Conservation (phyloP, 306 rosid species). For the Carpinus fangiana region DNA sequence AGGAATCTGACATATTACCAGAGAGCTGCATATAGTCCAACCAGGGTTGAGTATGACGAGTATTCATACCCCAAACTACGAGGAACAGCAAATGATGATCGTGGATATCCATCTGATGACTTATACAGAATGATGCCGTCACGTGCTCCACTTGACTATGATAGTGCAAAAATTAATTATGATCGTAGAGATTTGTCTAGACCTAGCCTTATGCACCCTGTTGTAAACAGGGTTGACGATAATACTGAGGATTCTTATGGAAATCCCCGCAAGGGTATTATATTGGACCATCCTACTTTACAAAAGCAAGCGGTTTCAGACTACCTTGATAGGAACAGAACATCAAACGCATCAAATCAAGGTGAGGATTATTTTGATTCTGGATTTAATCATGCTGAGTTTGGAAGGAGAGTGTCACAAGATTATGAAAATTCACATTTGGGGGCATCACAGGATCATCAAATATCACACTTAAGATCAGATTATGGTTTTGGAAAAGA, state of each 20-base stretch:
- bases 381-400: slow-evolving; percentile 43
- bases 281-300: slow-evolving; percentile 40
- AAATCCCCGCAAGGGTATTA: slow-evolving; percentile 40
- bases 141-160: slow-evolving; percentile 50
- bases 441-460: slow-evolving; percentile 44
- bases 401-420: slow-evolving; percentile 51
- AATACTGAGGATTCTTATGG: slow-evolving; percentile 42
- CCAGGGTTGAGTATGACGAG: slow-evolving; percentile 41
- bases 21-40: slow-evolving; percentile 50
- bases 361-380: slow-evolving; percentile 48
- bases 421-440: slow-evolving; percentile 47
- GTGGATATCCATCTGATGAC: slow-evolving; percentile 52
- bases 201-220: slow-evolving; percentile 39
- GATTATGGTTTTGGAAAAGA: slow-evolving; percentile 64
- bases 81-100: slow-evolving; percentile 47
- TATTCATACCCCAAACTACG: slow-evolving; percentile 46
- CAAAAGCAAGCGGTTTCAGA: slow-evolving; percentile 44
- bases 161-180: slow-evolving; percentile 42
- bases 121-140: slow-evolving; percentile 53
- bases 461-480: slow-evolving; percentile 40
- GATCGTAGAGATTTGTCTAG: slow-evolving; percentile 54
- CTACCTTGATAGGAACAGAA: slow-evolving; percentile 52
- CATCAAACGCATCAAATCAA: slow-evolving; percentile 47
- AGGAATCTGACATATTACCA: slow-evolving; percentile 45
- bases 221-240: slow-evolving; percentile 46